A percentile compares a stretch with the other conserved stretches of the same genome.
Conservation (phyloP, 139 green algal species). For the Haematococcus sp. region DNA sequence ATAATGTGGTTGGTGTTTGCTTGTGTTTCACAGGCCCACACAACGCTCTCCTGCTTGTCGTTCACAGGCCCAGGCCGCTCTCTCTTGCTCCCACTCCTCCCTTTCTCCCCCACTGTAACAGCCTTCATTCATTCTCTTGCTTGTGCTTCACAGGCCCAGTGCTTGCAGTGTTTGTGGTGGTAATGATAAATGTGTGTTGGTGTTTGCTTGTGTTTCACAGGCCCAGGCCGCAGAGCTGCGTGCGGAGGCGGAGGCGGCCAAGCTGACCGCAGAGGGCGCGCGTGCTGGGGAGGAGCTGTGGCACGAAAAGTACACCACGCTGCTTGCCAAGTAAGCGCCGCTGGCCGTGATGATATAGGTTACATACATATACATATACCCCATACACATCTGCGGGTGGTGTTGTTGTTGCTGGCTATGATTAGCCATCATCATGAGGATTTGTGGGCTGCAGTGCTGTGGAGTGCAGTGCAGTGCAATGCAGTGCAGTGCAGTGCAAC, state of each 20-base stretch:
- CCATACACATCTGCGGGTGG: no score
- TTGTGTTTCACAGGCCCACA: no score
- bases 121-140: no score
- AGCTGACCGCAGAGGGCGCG: neutral
- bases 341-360: no score
- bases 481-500: no score
- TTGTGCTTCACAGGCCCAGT: no score
- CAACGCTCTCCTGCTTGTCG: no score
- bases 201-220: neutral
- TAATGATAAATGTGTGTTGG: no score
- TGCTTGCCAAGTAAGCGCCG: constrained; percentile 22
- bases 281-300: constrained; percentile 29
- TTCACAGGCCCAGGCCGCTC: neutral
- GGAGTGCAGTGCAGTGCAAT: neutral
- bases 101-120: no score
- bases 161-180: no score
- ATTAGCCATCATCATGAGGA: neutral
- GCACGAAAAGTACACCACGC: constrained; percentile 29
- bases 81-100: no score
- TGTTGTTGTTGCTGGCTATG: neutral
- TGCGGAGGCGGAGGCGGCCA: constrained; percentile 5
- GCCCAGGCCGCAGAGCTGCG: neutral
- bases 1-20: constrained; percentile 4
- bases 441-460: neutral
- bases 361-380: no score